These are phyloP conservation scores for Achlya hypogyna DNA, from an alignment of 352 stramenopile genomes.

Conservation along the genomic window DNA sequence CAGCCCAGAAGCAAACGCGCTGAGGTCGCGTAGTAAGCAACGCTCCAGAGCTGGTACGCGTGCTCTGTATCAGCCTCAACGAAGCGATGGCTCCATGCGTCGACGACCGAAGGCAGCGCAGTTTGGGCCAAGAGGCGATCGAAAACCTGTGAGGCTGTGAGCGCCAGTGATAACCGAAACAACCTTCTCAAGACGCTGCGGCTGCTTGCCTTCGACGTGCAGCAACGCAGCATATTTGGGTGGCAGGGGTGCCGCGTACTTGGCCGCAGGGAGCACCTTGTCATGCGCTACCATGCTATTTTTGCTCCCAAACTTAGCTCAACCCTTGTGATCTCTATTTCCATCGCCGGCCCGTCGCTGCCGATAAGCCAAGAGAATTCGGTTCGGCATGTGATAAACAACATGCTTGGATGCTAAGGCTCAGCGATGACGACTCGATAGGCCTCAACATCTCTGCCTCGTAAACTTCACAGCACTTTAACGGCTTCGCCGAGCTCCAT, in stretches of 20 bases:
- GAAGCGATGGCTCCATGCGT: slow-evolving; percentile 2
- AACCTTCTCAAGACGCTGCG: neutral
- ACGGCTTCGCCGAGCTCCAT: too few species aligned
- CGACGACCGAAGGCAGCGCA: neutral
- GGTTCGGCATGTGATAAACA: too few species aligned
- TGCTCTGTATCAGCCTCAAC: neutral
- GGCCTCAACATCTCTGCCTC: too few species aligned
- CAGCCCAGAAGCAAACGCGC: neutral
- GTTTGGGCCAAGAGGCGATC: neutral
- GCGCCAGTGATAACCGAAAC: neutral
- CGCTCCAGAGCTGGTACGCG: slow-evolving; percentile 6
- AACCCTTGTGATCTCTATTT: too few species aligned
- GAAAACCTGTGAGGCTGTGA: neutral
- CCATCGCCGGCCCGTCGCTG: too few species aligned
- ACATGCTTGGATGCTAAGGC: too few species aligned
- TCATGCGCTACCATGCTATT: slow-evolving; percentile 3
- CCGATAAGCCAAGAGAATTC: too few species aligned
- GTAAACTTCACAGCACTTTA: too few species aligned
- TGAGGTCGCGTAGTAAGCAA: neutral
- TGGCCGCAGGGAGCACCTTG: neutral
- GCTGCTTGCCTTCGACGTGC: neutral
- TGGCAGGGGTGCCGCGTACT: neutral
- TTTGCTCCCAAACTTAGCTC: neutral
- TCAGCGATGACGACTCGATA: too few species aligned
- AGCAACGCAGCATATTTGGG: neutral